Evolutionary conservation across 2,329 filamentous ascomycete species (phyloP).

Genomic region (Lasiodiplodia sp.): DNA sequence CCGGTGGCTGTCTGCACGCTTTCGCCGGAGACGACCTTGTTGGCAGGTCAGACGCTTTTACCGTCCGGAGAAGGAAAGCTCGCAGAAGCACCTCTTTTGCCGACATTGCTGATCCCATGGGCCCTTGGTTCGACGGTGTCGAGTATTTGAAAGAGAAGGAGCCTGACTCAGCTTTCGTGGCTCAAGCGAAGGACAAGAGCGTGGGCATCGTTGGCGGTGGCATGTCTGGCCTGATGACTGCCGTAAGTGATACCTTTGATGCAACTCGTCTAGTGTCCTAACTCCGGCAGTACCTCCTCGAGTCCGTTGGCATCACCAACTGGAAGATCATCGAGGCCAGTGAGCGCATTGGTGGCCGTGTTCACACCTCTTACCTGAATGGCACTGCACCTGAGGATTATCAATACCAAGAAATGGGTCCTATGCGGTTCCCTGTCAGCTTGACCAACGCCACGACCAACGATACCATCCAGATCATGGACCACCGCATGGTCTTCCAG

Average conservation of each 20-base stretch:
- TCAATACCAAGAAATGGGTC: conserved; percentile 72
- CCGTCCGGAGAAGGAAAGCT: conserved; percentile 45
- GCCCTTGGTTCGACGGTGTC: conserved; percentile 73
- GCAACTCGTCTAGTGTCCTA: background rate
- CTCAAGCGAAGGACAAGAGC: conserved; percentile 62
- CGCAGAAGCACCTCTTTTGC: conserved; percentile 50
- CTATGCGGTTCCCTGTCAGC: conserved; percentile 69
- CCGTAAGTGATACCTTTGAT: conserved; percentile 41
- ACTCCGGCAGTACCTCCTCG: conserved; percentile 46
- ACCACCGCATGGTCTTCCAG: conserved; percentile 71
- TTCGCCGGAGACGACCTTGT: conserved; percentile 50
- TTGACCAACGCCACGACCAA: conserved; percentile 60
- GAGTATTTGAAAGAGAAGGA: conserved; percentile 64
- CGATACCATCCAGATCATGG: conserved; percentile 65
- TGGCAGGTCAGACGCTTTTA: conserved; percentile 52
- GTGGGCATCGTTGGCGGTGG: conserved; percentile 72
- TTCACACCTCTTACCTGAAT: conserved; percentile 69
- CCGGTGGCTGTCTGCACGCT: conserved; percentile 55
- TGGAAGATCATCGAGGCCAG: conserved; percentile 69
- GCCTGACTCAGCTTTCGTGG: conserved; percentile 60
- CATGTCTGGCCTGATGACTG: conserved; percentile 70
- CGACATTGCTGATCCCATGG: conserved; percentile 62
- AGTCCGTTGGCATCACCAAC: conserved; percentile 65
- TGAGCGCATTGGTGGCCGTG: conserved; percentile 67
- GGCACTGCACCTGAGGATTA: conserved; percentile 67